Conservation (phyloP, 1,284 basidiomycete species). For the Ceratobasidium sp. region DNA sequence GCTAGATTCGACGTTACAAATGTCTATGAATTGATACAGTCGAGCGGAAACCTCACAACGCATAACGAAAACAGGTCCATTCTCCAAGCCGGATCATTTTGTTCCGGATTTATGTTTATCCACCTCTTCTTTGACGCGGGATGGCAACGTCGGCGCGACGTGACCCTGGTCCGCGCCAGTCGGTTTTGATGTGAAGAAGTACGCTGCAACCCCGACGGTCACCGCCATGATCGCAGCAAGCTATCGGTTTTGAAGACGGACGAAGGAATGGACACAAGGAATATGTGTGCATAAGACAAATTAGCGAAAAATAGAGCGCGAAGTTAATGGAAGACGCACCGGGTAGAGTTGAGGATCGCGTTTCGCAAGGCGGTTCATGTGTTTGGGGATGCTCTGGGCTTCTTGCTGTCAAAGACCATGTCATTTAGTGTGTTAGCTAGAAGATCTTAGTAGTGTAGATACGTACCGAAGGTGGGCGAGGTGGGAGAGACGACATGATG, state of each 20-base stretch:
- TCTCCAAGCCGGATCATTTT: no score
- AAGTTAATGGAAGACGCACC: background rate
- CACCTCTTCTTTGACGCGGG: slow-evolving; percentile 31
- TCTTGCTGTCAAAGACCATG: background rate
- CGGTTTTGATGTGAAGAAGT: slow-evolving; percentile 24
- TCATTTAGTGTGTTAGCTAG: background rate
- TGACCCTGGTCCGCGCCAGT: slow-evolving; percentile 27
- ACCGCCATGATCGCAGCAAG: slow-evolving; percentile 3
- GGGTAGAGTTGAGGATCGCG: slow-evolving; percentile 40
- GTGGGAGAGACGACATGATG: slow-evolving; percentile 30
- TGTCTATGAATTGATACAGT: no score
- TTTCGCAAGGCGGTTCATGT: slow-evolving; percentile 27
- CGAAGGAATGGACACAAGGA: no score
- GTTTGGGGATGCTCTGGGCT: slow-evolving; percentile 30
- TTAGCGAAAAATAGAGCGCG: background rate
- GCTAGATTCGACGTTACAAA: no score
- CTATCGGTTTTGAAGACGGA: background rate
- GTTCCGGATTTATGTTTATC: slow-evolving; percentile 19
- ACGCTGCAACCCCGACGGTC: slow-evolving; percentile 24
- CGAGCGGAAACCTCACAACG: no score
- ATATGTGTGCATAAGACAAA: no score
- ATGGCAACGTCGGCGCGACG: slow-evolving; percentile 22
- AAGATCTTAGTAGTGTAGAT: background rate
- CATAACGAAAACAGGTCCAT: no score
- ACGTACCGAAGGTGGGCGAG: slow-evolving; percentile 25